Evolutionary conservation across 305 asterid species (phyloP).

Genomic region (Fraxinus greggii): DNA sequence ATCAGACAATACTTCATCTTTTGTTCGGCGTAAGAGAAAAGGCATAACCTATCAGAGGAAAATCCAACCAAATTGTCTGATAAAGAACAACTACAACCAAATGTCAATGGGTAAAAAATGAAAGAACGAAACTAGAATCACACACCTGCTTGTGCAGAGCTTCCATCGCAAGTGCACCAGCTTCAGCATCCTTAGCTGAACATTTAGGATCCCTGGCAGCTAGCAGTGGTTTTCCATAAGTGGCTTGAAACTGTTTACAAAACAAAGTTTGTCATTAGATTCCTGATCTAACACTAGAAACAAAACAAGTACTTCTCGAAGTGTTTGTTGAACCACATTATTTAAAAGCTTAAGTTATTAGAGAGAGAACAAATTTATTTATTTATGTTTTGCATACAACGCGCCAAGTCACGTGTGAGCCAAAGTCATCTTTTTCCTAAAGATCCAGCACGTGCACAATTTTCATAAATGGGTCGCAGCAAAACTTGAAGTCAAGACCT

Average conservation of each 20-base stretch:
- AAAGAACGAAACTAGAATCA: slow-evolving; percentile 10
- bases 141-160: slow-evolving; percentile 98
- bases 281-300: slow-evolving; percentile 8
- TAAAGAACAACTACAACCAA: slow-evolving; percentile 8
- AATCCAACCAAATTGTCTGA: slow-evolving; percentile 19
- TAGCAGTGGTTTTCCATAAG: slow-evolving; percentile 90
- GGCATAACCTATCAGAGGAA: slow-evolving; percentile 79
- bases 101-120: slow-evolving; percentile 10
- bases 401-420: background rate
- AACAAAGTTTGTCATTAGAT: slow-evolving; percentile 26
- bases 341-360: background rate
- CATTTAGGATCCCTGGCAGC: slow-evolving; percentile 97
- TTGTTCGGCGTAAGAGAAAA: slow-evolving; percentile 94
- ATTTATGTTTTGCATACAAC: background rate
- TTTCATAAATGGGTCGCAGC: background rate
- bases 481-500: background rate
- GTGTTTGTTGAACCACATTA: background rate
- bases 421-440: background rate
- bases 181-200: slow-evolving; percentile 97
- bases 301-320: background rate
- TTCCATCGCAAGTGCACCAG: slow-evolving; percentile 96
- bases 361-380: background rate
- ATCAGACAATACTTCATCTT: slow-evolving; percentile 96
- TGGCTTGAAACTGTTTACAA: slow-evolving; percentile 79
- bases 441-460: background rate